Evolutionary conservation across 768 basidiomycete genomes (phyloP), one percentile per base, ranked within the genome.

Genomic region (Boletus patriciae): DNA sequence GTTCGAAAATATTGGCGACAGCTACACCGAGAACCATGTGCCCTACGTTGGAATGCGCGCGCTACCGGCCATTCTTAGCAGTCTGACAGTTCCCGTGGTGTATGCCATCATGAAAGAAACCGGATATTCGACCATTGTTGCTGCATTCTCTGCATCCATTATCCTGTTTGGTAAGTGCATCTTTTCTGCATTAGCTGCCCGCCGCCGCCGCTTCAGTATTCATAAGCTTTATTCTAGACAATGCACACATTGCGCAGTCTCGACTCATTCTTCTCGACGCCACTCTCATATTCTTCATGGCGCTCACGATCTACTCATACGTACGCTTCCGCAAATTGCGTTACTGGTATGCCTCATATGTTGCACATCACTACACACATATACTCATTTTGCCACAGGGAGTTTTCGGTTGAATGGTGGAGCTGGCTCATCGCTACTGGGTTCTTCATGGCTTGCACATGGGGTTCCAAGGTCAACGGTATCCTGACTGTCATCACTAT

Each of bases 101-200:
- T 99, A 94, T 66, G 88, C 83, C 23, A 98, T 96, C 72, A 98
- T 98, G 97, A 90, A 97, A 73, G 94, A 98, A 78, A 90, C 90
- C 58, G 97, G 97, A 7, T 98, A 96, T 70, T 94, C 95, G 0
- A 91, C 93, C 6, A 76, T 94, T 37, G 85, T 98, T 56, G 86
- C 93, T 8, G 86, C 92, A 1, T 96, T 99, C 69, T 94, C 94
- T 42, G 93, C 96, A 1, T 76, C 76, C 46, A 74, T 99, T 27
- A 74, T 99, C 60, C 77, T 96, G 0, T 94, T 98, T 62, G 97
- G 96, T 94, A 66, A 48, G 90, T 78, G 16, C 42, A 33, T 48
- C 8, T 36, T 51, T 42, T 33, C 3, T 25, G 36, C 34, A 12
- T 41, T 6, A 10, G 8, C n/a, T 50, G 2, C 12, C n/a, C 13